Base-by-base conservation (phyloP, 306 rosid species). In the Fagus sylvatica region DNA sequence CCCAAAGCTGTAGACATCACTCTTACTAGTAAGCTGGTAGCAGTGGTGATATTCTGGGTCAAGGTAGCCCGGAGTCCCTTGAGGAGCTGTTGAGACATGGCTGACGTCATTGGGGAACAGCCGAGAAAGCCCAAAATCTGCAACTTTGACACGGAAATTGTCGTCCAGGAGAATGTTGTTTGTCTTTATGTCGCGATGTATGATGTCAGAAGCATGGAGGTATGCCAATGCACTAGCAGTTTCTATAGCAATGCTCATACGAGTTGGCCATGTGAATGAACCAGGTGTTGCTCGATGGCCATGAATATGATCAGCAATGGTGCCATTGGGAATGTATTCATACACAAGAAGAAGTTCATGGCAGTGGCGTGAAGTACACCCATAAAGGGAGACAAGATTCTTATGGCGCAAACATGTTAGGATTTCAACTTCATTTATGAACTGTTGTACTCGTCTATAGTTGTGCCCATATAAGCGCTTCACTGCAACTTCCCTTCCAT, bases 401-500 rank as follows among this genome's bases (percentile, higher is more conserved):
- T 2, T 76, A 55, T 89, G 96, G 73, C 83, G 84, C 67, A 91
- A 73, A 8, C 89, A 75, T 17, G 90, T 72, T 34, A 91, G 91
- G 46, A 91, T 87, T 78, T 85, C 77, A 32, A 89, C 75, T 81
- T 89, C 93, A 19, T 91, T 91, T 69, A 76, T 77, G 78, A 89
- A 91, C 39, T 87, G 85, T 74, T 89, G 88, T 39, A 82, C 75
- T 5, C 89, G 87, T 76, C 78, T 84, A 70, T 84, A 84, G 57
- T 83, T 89, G 48, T 87, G 89, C 76, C 89, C 82, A 11, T 84
- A 85, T 7, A 91, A 77, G 49, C 89, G 85, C 87, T 89, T 91
- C 71, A 91, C 90, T 16, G 93, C 91, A 60, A 91, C 93, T 85
- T 91, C 96, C n/a, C 93, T 79, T 15, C 89, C 91, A 77, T 91